Percentiles rank a stretch among this genome's conserved stretches.
These are phyloP conservation scores for Aristolochia contorta DNA, from an alignment of 164 flowering plant genomes.

Conservation along the genomic window DNA sequence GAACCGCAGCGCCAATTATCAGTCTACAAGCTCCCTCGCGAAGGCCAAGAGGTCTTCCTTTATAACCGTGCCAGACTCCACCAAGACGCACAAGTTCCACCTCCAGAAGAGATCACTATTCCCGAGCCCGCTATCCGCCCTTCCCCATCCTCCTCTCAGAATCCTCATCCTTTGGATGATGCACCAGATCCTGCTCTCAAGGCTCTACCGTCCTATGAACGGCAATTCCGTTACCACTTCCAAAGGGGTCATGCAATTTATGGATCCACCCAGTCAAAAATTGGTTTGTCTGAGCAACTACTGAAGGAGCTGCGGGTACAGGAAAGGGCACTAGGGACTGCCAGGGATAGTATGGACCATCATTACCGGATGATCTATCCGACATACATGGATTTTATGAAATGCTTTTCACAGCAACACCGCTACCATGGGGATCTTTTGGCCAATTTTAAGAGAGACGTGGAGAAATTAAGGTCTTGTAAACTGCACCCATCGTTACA, in stretches of 20 bases:
- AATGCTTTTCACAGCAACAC: conserved; percentile 60
- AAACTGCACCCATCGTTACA: conserved; percentile 75
- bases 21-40: conserved; percentile 63
- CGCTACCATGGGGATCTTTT: conserved; percentile 66
- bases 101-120: conserved; percentile 41
- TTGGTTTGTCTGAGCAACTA: conserved; percentile 56
- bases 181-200: conserved; percentile 91
- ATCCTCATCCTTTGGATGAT: conserved; percentile 82
- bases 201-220: conserved; percentile 88
- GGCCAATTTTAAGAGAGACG: conserved; percentile 53
- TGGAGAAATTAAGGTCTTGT: conserved; percentile 58
- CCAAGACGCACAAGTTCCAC: conserved; percentile 51
- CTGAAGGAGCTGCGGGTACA: conserved; percentile 68
- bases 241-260: conserved; percentile 62
- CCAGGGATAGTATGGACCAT: conserved; percentile 63
- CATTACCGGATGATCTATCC: conserved; percentile 56
- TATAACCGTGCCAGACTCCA: conserved; percentile 60
- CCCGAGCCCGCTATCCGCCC: conserved; percentile 42
- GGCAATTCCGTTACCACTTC: conserved; percentile 79
- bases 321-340: conserved; percentile 87
- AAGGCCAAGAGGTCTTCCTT: conserved; percentile 67
- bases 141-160: conserved; percentile 40
- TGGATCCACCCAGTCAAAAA: conserved; percentile 31
- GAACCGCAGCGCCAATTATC: conserved; percentile 63
- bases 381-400: conserved; percentile 68